Percentiles rank a stretch among this genome's conserved stretches.
phyloP scores from a whole-genome alignment of 768 basidiomycete species.

The Imleria badia region DNA sequence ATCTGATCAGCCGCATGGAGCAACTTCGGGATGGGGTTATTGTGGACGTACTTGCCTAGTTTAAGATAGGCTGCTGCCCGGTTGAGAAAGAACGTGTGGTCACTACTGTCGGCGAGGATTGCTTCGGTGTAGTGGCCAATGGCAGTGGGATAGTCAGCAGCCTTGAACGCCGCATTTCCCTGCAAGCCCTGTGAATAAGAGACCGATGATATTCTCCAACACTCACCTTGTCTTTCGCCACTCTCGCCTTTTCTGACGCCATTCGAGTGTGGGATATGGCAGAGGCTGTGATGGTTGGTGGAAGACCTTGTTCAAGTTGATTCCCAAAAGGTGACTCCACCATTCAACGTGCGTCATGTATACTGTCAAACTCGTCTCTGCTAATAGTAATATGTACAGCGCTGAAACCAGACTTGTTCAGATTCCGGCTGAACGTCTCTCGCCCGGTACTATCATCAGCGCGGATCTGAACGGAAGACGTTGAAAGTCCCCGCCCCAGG shows the following conservation, averaged over 20 bases:
- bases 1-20: constrained; percentile 2
- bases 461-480: constrained; percentile 1
- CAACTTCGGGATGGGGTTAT: neutral
- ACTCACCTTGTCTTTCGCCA: constrained; percentile 35
- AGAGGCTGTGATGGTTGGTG: constrained; percentile 3
- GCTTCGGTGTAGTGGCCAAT: constrained; percentile 88
- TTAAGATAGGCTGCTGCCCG: constrained; percentile 91
- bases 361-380: too few species aligned
- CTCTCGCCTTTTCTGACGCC: constrained; percentile 35
- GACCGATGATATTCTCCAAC: neutral
- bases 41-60: constrained; percentile 82
- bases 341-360: too few species aligned
- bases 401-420: neutral
- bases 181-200: constrained; percentile 29
- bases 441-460: neutral
- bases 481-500: neutral
- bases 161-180: constrained; percentile 89
- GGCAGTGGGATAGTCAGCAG: constrained; percentile 71
- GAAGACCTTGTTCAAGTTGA: neutral
- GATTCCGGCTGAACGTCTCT: neutral
- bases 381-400: neutral
- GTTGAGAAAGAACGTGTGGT: constrained; percentile 82
- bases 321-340: too few species aligned
- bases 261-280: constrained; percentile 15
- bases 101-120: constrained; percentile 63